Conservation (phyloP, 352 stramenopile genomes). For the Globisporangium splendens region DNA sequence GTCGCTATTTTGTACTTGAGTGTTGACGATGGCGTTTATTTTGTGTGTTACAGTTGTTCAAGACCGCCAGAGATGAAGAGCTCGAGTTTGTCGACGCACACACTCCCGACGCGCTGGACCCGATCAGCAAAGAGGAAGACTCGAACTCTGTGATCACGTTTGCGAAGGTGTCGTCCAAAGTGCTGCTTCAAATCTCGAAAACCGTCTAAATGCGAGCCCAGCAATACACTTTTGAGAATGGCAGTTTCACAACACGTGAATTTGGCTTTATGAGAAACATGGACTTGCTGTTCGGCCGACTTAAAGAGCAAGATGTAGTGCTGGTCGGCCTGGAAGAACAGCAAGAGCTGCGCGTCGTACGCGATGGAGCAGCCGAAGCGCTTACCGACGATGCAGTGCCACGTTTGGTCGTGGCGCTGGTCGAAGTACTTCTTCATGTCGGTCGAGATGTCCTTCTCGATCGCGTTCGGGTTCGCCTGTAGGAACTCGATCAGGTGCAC, state of each 20-base stretch:
- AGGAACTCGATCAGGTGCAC: conserved; percentile 33
- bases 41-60: conserved; percentile 52
- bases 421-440: conserved; percentile 99
- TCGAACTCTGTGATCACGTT: conserved; percentile 43
- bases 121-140: conserved; percentile 23
- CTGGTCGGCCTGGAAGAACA: conserved; percentile 85
- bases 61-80: conserved; percentile 65
- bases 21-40: not conserved
- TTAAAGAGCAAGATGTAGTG: conserved; percentile 85
- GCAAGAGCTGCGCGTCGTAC: conserved; percentile 87
- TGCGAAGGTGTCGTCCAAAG: conserved; percentile 52
- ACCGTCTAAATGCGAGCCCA: conserved; percentile 24
- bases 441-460: conserved; percentile 90
- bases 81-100: conserved; percentile 63
- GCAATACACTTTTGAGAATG: no score
- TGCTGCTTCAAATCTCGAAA: conserved; percentile 50
- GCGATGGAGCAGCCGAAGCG: conserved; percentile 89
- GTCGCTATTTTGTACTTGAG: not conserved
- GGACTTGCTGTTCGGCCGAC: conserved; percentile 16
- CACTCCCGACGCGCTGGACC: conserved; percentile 40
- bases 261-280: no score
- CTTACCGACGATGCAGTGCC: conserved; percentile 93
- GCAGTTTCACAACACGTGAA: no score
- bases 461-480: conserved; percentile 28
- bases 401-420: conserved; percentile 93